A percentile compares a stretch with the other conserved stretches of the same genome.
Evolutionary conservation across 2,329 filamentous ascomycete genomes (phyloP).

Genomic region (Penicillium nordicum): DNA sequence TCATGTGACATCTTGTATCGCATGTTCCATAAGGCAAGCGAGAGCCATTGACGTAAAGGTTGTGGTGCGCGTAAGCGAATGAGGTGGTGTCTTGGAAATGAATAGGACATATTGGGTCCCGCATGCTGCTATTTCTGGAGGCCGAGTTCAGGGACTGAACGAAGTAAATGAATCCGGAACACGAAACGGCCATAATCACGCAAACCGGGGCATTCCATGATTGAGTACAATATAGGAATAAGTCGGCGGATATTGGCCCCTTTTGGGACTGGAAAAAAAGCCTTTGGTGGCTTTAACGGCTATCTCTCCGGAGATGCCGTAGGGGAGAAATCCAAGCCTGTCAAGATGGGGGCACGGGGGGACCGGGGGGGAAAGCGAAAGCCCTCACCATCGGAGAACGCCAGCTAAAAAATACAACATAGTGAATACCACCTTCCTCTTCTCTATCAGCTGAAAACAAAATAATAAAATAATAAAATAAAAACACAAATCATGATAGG

Average conservation of each 20-base stretch:
- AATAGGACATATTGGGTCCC: not conserved
- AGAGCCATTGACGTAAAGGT: slow-evolving; percentile 39
- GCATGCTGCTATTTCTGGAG: not conserved
- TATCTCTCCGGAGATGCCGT: slow-evolving; percentile 2
- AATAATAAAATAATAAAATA: not conserved
- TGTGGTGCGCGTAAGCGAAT: slow-evolving; percentile 39
- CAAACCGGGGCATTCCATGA: not conserved
- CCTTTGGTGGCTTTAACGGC: slow-evolving; percentile 1
- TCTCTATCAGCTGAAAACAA: not conserved
- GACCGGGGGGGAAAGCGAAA: not conserved
- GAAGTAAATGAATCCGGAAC: not conserved
- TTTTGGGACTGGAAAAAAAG: not conserved
- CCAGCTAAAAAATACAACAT: not conserved
- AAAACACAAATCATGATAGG: slow-evolving; percentile 5
- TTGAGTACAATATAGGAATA: not conserved
- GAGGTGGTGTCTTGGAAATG: not conserved
- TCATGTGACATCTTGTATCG: slow-evolving; percentile 38
- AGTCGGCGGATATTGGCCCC: not conserved
- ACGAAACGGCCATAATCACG: not conserved
- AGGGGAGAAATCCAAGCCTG: not conserved
- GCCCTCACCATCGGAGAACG: not conserved
- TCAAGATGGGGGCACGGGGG: not conserved
- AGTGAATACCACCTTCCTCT: slow-evolving; percentile 14
- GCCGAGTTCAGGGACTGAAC: not conserved
- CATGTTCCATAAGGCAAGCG: slow-evolving; percentile 37